phyloP scores from a whole-genome alignment of 2,329 filamentous ascomycete species.

The Colletotrichum lentis region DNA sequence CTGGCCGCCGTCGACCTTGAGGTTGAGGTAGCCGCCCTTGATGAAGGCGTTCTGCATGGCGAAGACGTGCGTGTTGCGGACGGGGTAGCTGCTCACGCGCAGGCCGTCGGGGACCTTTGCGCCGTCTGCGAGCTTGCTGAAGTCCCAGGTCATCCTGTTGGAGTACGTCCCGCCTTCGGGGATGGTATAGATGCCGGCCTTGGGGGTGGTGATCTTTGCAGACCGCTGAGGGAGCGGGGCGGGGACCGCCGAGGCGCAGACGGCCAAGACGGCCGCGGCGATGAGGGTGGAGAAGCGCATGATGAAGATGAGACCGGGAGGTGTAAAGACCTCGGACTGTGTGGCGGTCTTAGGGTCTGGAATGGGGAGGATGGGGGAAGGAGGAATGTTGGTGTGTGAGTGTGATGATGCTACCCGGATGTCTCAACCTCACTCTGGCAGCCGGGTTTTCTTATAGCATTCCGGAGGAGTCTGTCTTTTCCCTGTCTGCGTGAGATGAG shows the following conservation, averaged over 20 bases:
- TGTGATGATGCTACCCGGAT: not conserved
- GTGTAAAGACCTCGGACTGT: not conserved
- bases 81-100: constrained; percentile 39
- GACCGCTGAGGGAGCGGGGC: constrained; percentile 14
- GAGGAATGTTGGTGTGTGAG: not conserved
- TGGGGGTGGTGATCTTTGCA: not conserved
- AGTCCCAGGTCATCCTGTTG: constrained; percentile 27
- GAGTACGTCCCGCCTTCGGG: not conserved
- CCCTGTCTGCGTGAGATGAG: not conserved
- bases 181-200: constrained; percentile 11
- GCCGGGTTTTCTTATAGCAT: not conserved
- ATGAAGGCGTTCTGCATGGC: constrained; percentile 38
- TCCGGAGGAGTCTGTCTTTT: not conserved
- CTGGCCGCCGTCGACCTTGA: constrained; percentile 43
- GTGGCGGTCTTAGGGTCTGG: not conserved
- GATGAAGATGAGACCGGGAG: not conserved
- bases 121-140: constrained; percentile 6
- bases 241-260: constrained; percentile 4
- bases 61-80: constrained; percentile 35
- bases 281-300: constrained; percentile 8
- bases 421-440: not conserved
- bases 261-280: constrained; percentile 9
- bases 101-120: constrained; percentile 40
- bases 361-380: not conserved
- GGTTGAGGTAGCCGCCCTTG: constrained; percentile 44